Conservation (phyloP, 2,329 filamentous ascomycete species). For the Fusarium staphyleae region DNA sequence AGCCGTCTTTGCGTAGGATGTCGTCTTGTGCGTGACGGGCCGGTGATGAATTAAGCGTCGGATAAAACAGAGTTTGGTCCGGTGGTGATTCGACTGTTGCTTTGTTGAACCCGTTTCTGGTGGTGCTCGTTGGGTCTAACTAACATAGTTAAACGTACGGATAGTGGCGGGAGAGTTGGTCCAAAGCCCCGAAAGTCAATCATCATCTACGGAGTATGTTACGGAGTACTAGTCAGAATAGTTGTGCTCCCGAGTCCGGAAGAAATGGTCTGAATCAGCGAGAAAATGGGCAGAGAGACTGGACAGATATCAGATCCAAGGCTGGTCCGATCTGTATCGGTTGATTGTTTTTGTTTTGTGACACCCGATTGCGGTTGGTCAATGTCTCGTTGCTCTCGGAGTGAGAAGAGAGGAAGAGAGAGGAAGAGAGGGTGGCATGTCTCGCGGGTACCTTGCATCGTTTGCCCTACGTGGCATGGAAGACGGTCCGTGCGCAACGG, state of each 20-base stretch:
- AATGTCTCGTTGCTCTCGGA: not conserved
- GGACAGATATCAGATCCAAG: no score
- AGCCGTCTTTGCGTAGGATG: no score
- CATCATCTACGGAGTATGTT: not conserved
- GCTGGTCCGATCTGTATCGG: no score
- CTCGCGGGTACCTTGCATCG: conserved; percentile 40
- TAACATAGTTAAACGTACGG: no score
- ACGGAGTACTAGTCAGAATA: not conserved
- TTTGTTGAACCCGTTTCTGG: not conserved
- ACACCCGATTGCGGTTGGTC: not conserved
- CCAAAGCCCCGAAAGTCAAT: conserved; percentile 7
- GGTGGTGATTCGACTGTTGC: not conserved
- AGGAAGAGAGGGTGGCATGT: conserved; percentile 5
- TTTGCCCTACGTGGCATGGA: conserved; percentile 22
- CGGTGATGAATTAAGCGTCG: conserved; percentile 15
- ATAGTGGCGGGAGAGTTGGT: conserved; percentile 23
- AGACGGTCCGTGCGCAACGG: not conserved
- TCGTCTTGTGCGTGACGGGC: conserved; percentile 12
- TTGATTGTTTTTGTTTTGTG: no score
- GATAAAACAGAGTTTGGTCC: conserved; percentile 18
- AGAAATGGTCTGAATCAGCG: no score
- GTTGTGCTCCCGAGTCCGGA: no score
- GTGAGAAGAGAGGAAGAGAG: not conserved
- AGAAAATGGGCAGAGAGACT: no score
- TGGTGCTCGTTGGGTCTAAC: not conserved